Evolutionary conservation across 129 eudicot genomes (phyloP), one percentile per base, ranked within the genome.

Genomic region (Flaveria ramosissima): DNA sequence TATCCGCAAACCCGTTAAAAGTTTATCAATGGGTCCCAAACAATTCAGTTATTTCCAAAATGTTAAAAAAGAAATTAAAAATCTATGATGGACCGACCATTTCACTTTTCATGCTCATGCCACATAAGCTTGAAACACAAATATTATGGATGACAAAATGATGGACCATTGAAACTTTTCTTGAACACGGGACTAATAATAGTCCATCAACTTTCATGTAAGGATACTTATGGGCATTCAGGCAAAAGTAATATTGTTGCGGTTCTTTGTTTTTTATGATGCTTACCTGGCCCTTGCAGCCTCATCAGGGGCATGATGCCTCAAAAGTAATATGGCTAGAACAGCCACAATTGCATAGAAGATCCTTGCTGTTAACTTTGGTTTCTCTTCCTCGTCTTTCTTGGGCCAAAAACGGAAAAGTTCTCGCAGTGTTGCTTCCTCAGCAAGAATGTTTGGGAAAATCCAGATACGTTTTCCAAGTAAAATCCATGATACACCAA

Each of bases 251-350:
- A 67, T 39, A 41, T 3, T 41, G 20, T 65, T 32, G 15, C 15
- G 19, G 23, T 61, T 17, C 68, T 61, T 61, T 61, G 26, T 12
- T 13, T 27, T 30, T 30, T 2, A 14, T 7, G 60, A 47, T 11
- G 27, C 21, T 9, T 61, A 93, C 98, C 98, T 93, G 79, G 98
- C 98, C 85, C 98, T 84, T 39, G 98, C 98, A 70, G 98, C 98
- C 84, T 93, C 98, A 73, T 93, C 98, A 62, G 98, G 98, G 64
- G 97, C 98, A 87, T 93, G 98, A 86, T 93, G 98, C 82, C 96
- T 89, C 84, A 93, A 53, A 17, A 93, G 84, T 64, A 91, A 27
- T 60, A 93, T 84, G 45, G 85, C 89, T 23, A 91, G 75, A 64
- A 84, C 93, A 70, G 97, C 86, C 39, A 89, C 87, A 42, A 86